Evolutionary conservation across 805 yeast species (phyloP), one percentile per base, ranked within the genome.

Genomic region (Monosporozyma servazzii): DNA sequence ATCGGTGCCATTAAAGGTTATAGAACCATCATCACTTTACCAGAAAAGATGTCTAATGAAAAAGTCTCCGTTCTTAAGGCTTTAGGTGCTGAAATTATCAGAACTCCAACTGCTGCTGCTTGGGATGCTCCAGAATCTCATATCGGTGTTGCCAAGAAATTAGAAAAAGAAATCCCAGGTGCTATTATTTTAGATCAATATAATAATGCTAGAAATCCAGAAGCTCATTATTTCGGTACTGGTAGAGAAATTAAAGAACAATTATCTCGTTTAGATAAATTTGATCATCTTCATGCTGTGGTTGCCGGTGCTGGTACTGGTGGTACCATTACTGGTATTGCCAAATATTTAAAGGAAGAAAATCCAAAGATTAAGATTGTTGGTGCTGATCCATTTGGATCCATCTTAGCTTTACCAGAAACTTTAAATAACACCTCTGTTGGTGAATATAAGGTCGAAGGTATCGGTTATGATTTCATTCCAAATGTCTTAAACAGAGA

Each of bases 291-390:
- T 50, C 80, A 80, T 50, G 88, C 83, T 54, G 74, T 88, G 45
- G 85, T 88, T 50, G 95, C 95, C 39, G 96, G 96, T 67, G 95
- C 96, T 7, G 96, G 96, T 71, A 87, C 96, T 52, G 96, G 96
- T 70, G 96, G 96, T 71, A 87, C 96, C 50, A 83, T 87, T 64
- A 73, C 86, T 49, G 96, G 96, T 72, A 85, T 86, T 58, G 80
- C 93, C 51, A 76, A 74, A 58, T 88, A 82, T 60, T 75, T 87
- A 66, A 86, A 86, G 72, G 86, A 81, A 66, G 77, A 83, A 67
- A 77, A 85, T 68, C 71, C 81, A 25, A 70, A 79, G 15, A 73
- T 87, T 55, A 67, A 74, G 53, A 78, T 87, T 43, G 76, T 83
- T 48, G 96, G 84, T 58, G 95, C 95, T 43, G 96, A 87, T 71